Base-by-base conservation (phyloP, 2,329 filamentous ascomycete genomes). In the Xylariaceae sp. region DNA sequence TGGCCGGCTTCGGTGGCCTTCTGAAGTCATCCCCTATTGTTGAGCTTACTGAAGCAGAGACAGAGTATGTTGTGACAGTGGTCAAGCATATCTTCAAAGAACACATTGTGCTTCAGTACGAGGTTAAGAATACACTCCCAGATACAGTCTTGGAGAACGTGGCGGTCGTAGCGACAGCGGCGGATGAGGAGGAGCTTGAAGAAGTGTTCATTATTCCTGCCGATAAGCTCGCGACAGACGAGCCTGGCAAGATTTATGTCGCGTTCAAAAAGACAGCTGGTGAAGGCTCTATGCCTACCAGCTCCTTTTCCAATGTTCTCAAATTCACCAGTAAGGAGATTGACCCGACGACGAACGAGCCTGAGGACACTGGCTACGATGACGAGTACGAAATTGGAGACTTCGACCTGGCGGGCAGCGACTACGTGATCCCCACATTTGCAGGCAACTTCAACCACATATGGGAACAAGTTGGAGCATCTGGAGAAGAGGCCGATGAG, bases 271-370 rank as follows among this genome's bases (percentile, higher is more conserved):
- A 95, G 69, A 72, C 83, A 27, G 81, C 79, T 51, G 90, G 89
- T 49, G 88, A 90, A 62, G 78, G 75, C 39, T 81, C 86, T n/a
- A 86, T 95, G 68, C 85, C 90, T 5, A 77, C 87, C 18, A 84
- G 86, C 45, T 87, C 83, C 39, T 95, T 99, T 71, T 90, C 89
- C 58, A 99, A 97, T 71, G 76, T 89, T 36, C 86, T 99, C 66
- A 96, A 94, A 72, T 99, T 99, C 69, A 96, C 90, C 15, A 94
- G 87, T 76, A 97, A 96, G 74, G 94, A 99, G 72, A 94, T 99
- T 58, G 94, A 99, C 63, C 94, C 94, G 6, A 87, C 87, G 22
- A 96, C 89, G n/a, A 83, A 84, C 58, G 90, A 96, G 71, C 89
- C 92, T 1, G 94, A 99, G 69, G 90, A 95, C 14, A 80, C 75